phyloP scores from a whole-genome alignment of 371 early-diverging fungal species.

The Capniomyces stellatus region DNA sequence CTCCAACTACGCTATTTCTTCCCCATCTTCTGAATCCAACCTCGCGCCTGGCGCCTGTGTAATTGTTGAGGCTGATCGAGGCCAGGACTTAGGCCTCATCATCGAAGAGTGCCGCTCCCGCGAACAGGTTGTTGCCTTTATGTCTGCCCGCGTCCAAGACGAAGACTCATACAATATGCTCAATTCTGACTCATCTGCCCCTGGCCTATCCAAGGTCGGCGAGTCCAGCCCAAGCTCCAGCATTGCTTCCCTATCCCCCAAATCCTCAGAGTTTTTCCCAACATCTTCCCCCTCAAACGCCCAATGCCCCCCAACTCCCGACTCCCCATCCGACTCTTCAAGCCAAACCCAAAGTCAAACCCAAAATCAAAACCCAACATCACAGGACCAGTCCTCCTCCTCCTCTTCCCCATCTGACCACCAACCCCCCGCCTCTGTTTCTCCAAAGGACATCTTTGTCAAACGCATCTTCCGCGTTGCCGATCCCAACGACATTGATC shows the following conservation, averaged over 20 bases:
- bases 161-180: background rate
- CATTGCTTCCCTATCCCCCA: background rate
- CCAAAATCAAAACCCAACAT: background rate
- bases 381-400: background rate
- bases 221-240: background rate
- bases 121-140: slow-evolving; percentile 1
- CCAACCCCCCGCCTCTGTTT: background rate
- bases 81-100: slow-evolving; percentile 82
- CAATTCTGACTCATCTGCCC: background rate
- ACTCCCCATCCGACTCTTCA: background rate
- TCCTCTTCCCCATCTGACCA: background rate
- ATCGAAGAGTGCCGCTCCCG: slow-evolving; percentile 28
- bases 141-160: background rate
- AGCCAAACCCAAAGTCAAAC: background rate
- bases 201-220: background rate
- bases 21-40: background rate
- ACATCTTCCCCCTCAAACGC: background rate
- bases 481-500: slow-evolving; percentile 49
- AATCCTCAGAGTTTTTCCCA: background rate
- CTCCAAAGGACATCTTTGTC: slow-evolving; percentile 48
- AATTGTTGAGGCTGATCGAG: slow-evolving; percentile 92
- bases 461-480: slow-evolving; percentile 81
- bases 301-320: too few species aligned
- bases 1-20: background rate
- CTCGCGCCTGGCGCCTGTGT: slow-evolving; percentile 31